These are phyloP conservation scores for Canna indica DNA, from an alignment of 176 grass and related monocot genomes.

Conservation along the genomic window DNA sequence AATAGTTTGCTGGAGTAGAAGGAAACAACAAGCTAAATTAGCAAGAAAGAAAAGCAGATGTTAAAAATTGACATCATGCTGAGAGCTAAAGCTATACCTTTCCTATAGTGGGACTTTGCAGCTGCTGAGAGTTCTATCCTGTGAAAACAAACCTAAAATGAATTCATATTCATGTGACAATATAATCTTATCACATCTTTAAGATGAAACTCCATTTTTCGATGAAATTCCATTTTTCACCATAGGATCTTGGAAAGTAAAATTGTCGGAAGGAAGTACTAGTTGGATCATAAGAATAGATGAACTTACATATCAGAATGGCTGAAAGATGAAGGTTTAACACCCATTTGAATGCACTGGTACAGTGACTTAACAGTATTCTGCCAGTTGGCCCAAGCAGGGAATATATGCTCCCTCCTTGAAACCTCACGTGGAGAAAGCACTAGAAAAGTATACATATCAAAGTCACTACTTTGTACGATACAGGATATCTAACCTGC, in stretches of 20 bases:
- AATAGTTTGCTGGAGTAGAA: constrained; percentile 44
- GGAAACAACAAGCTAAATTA: constrained; percentile 10
- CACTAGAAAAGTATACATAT: constrained; percentile 38
- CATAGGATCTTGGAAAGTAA: not conserved
- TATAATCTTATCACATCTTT: not conserved
- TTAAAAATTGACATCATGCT: not conserved
- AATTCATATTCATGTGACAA: too few relatives aligned
- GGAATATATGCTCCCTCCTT: constrained; percentile 72
- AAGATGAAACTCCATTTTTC: not conserved
- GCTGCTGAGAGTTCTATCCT: constrained; percentile 62
- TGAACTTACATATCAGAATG: constrained; percentile 67
- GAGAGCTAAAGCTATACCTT: constrained; percentile 26
- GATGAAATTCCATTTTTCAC: not conserved
- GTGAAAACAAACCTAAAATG: constrained; percentile 15
- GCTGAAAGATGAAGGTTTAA: constrained; percentile 58
- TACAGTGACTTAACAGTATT: constrained; percentile 48
- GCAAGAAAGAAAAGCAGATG: not conserved
- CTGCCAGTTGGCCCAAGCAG: constrained; percentile 54
- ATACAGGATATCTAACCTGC: not conserved
- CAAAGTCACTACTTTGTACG: constrained; percentile 10
- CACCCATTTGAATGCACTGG: constrained; percentile 53
- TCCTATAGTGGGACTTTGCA: constrained; percentile 40
- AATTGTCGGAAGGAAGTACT: not conserved
- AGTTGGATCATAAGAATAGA: not conserved
- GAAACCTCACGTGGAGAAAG: constrained; percentile 57